A percentile compares a stretch with the other conserved stretches of the same genome.
Conservation (phyloP, 306 rosid genomes). For the Acmispon strigosus region DNA sequence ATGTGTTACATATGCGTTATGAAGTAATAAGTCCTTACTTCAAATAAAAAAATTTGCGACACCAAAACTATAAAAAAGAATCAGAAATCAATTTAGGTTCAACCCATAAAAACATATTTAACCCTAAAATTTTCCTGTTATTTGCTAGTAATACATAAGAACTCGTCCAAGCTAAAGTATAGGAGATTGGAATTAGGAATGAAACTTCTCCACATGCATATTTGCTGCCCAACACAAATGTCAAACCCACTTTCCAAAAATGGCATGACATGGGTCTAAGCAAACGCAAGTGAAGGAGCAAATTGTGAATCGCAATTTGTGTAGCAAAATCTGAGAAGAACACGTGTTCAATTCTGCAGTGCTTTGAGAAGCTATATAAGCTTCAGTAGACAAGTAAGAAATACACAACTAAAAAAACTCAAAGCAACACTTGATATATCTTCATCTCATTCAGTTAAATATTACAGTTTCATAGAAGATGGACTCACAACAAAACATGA, state of each 20-base stretch:
- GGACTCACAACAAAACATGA: constrained; percentile 28
- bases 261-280: background rate
- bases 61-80: too few species aligned
- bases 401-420: background rate
- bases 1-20: too few species aligned
- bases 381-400: background rate
- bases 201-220: background rate
- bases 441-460: background rate
- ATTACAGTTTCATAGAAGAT: constrained; percentile 4
- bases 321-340: too few species aligned
- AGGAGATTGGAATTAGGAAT: background rate
- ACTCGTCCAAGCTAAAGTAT: background rate
- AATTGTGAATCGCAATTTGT: background rate
- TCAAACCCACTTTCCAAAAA: background rate
- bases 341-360: background rate
- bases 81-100: too few species aligned
- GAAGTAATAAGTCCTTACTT: too few species aligned
- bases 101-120: too few species aligned
- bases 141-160: too few species aligned
- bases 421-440: background rate
- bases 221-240: background rate
- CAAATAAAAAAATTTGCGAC: too few species aligned
- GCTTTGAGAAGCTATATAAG: constrained; percentile 17
- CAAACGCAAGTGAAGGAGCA: background rate
- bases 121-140: too few species aligned